A percentile compares a stretch with the other conserved stretches of the same genome.
Evolutionary conservation across 2,329 filamentous ascomycete species (phyloP).

Genomic region (Fusarium buharicum): DNA sequence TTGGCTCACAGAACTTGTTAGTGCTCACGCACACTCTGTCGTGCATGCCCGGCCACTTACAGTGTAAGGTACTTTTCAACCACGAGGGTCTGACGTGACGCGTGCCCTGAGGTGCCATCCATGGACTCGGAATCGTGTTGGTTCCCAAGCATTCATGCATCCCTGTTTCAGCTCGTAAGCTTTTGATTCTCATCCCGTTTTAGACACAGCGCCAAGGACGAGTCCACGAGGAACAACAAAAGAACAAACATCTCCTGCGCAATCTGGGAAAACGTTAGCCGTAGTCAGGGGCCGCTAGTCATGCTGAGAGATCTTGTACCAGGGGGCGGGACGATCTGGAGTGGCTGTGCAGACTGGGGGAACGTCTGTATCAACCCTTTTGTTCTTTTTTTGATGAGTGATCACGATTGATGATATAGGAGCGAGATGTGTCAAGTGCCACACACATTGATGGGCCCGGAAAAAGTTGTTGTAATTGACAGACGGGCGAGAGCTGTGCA

Average conservation of each 20-base stretch:
- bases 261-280: constrained; percentile 31
- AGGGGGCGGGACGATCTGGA: constrained; percentile 40
- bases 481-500: neutral
- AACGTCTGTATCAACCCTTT: constrained; percentile 15
- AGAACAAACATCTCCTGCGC: constrained; percentile 13
- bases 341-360: constrained; percentile 30
- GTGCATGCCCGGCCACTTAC: constrained; percentile 14
- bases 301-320: constrained; percentile 38
- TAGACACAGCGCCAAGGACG: constrained; percentile 7
- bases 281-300: constrained; percentile 12
- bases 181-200: constrained; percentile 34
- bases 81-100: constrained; percentile 15
- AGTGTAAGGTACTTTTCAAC: neutral
- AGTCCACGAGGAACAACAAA: constrained; percentile 1
- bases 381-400: constrained; percentile 13
- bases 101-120: constrained; percentile 16
- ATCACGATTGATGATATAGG: constrained; percentile 2
- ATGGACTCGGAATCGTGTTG: constrained; percentile 16
- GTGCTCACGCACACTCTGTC: constrained; percentile 31
- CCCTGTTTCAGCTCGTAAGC: constrained; percentile 37
- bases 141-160: constrained; percentile 11
- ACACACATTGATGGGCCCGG: constrained; percentile 10
- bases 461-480: neutral
- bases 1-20: constrained; percentile 26
- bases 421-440: constrained; percentile 18